A percentile compares a stretch with the other conserved stretches of the same genome.
These are phyloP conservation scores for Yamadazyma epiphylla DNA, from an alignment of 1,139 yeast species.

Conservation along the genomic window DNA sequence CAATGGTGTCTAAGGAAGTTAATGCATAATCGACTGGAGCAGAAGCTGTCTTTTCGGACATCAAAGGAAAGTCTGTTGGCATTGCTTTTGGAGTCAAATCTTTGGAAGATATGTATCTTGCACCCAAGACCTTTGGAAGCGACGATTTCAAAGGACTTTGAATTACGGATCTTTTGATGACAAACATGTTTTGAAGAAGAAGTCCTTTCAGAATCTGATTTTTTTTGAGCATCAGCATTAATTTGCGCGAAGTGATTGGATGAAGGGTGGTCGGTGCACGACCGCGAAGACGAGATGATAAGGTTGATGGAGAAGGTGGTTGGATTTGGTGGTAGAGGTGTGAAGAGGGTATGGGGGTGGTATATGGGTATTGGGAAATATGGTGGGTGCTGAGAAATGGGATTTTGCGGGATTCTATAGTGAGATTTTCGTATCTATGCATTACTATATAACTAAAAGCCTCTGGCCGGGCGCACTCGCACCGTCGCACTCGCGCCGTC, in stretches of 20 bases:
- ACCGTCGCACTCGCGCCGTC: no score
- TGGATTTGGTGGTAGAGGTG: not conserved
- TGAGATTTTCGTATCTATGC: no score
- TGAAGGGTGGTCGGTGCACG: slow-evolving; percentile 5
- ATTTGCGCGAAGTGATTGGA: slow-evolving; percentile 14
- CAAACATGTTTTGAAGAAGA: no score
- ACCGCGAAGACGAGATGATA: not conserved
- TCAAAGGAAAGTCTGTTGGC: slow-evolving; percentile 44
- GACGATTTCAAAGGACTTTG: no score
- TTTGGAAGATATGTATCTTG: slow-evolving; percentile 35
- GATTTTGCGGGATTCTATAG: no score
- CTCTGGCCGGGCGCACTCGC: no score
- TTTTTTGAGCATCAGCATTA: slow-evolving; percentile 14
- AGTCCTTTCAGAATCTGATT: no score
- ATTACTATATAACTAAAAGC: no score
- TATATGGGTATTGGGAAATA: no score
- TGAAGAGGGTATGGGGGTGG: no score
- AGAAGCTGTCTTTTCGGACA: slow-evolving; percentile 41
- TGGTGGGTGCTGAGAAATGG: no score
- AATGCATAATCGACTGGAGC: slow-evolving; percentile 74
- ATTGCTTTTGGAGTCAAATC: slow-evolving; percentile 42
- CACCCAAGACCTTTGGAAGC: slow-evolving; percentile 1
- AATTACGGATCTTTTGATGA: no score
- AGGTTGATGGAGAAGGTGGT: not conserved
- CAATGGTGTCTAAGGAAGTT: slow-evolving; percentile 79